Evolutionary conservation across 352 stramenopile genomes (phyloP).

Genomic region (Phytophthora tentaculata): DNA sequence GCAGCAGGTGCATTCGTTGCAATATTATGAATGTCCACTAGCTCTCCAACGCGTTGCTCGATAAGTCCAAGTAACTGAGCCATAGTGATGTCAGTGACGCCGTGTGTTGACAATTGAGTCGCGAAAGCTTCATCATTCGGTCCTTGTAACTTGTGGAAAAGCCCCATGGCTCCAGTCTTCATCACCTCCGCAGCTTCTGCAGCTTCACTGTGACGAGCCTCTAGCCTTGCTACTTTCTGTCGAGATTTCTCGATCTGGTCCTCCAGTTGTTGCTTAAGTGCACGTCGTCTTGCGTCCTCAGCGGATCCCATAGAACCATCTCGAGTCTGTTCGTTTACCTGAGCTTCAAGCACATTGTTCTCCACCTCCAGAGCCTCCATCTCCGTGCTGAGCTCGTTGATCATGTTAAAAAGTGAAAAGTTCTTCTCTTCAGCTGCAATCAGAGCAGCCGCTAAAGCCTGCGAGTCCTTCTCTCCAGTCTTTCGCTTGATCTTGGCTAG

Average conservation of each 20-base stretch:
- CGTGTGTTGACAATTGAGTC: conserved; percentile 68
- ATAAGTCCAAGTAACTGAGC: conserved; percentile 82
- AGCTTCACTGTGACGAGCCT: conserved; percentile 65
- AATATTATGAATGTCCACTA: conserved; percentile 90
- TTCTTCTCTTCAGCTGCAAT: conserved; percentile 93
- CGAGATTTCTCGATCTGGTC: conserved; percentile 88
- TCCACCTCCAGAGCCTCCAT: conserved; percentile 90
- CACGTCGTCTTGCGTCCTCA: conserved; percentile 58
- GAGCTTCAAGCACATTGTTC: conserved; percentile 75
- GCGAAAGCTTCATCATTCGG: conserved; percentile 78
- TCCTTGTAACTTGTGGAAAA: conserved; percentile 83
- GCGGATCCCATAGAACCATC: conserved; percentile 56
- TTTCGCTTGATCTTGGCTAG: conserved; percentile 90
- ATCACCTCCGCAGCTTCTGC: conserved; percentile 72
- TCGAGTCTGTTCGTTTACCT: conserved; percentile 48
- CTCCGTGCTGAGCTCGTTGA: conserved; percentile 93
- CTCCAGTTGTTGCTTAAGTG: conserved; percentile 77
- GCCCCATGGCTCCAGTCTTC: conserved; percentile 73
- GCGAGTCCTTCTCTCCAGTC: conserved; percentile 83
- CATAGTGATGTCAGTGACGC: conserved; percentile 85
- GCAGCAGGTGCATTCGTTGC: conserved; percentile 56
- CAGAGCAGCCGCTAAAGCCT: conserved; percentile 86
- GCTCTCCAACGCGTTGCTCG: conserved; percentile 83
- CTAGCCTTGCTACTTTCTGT: conserved; percentile 74
- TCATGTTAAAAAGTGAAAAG: conserved; percentile 95